A percentile compares a stretch with the other conserved stretches of the same genome.
These are phyloP conservation scores for Akanthomyces muscarius DNA, from an alignment of 2,329 filamentous ascomycete species.

Conservation along the genomic window DNA sequence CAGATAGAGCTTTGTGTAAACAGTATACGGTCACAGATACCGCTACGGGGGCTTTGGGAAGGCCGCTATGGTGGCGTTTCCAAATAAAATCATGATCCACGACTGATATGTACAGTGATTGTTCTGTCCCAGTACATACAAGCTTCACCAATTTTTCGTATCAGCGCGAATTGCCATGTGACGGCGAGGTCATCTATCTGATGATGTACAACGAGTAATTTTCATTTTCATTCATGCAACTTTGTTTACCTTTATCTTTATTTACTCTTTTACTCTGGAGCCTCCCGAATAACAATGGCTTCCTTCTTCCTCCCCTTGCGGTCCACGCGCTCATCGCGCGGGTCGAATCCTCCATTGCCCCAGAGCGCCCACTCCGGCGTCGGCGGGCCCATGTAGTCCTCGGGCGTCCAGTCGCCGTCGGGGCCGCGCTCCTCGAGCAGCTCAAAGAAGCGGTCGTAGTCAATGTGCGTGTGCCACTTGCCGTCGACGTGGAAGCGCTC, in stretches of 20 bases:
- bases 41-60: constrained; percentile 29
- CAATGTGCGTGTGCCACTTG: constrained; percentile 87
- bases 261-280: constrained; percentile 24
- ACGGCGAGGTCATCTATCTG: neutral
- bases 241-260: neutral
- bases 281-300: constrained; percentile 31
- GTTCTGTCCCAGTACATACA: neutral
- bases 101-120: neutral
- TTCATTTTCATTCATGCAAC: neutral
- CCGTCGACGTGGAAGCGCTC: constrained; percentile 72
- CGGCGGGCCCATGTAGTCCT: constrained; percentile 82
- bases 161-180: neutral
- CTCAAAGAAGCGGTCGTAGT: constrained; percentile 85
- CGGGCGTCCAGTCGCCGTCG: constrained; percentile 71
- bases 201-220: neutral
- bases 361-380: constrained; percentile 94
- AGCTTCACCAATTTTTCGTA: neutral
- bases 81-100: constrained; percentile 27
- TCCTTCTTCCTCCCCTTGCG: constrained; percentile 72
- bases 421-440: constrained; percentile 65
- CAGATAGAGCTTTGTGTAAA: constrained; percentile 41
- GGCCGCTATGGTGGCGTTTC: constrained; percentile 30
- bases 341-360: constrained; percentile 94
- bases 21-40: constrained; percentile 33
- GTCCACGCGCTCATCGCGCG: constrained; percentile 80